These are phyloP conservation scores for Hypoxylon rickii DNA, from an alignment of 495 filamentous ascomycete genomes.

Conservation along the genomic window DNA sequence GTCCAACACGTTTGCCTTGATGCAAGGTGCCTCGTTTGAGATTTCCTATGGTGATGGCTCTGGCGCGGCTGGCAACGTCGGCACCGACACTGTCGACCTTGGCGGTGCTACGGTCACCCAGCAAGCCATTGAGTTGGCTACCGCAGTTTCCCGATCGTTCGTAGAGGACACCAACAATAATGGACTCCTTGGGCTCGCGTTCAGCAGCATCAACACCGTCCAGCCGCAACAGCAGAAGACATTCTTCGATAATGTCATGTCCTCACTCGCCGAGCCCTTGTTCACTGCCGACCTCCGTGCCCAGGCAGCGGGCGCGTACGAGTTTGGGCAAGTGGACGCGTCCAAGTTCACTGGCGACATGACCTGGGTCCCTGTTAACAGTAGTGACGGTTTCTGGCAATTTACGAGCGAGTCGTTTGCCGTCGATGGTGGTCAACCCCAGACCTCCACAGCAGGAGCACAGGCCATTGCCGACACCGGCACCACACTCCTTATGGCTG, in stretches of 20 bases:
- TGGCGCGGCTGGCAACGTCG: conserved; percentile 67
- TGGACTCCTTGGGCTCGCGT: conserved; percentile 80
- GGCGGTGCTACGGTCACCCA: conserved; percentile 68
- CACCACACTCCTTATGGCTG: conserved; percentile 72
- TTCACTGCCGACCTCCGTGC: conserved; percentile 73
- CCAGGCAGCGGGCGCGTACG: conserved; percentile 67
- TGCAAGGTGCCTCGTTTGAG: conserved; percentile 56
- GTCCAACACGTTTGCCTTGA: conserved; percentile 56
- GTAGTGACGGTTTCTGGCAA: conserved; percentile 74
- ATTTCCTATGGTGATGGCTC: conserved; percentile 79
- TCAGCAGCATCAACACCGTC: conserved; percentile 75
- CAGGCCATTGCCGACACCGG: conserved; percentile 75
- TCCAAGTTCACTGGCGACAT: conserved; percentile 67
- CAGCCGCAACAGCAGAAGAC: conserved; percentile 69
- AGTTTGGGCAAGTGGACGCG: conserved; percentile 74
- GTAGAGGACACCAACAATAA: conserved; percentile 63
- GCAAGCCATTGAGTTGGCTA: conserved; percentile 76
- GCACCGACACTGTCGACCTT: conserved; percentile 73
- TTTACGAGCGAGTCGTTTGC: conserved; percentile 63
- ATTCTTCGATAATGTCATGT: conserved; percentile 78
- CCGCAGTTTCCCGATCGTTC: conserved; percentile 65
- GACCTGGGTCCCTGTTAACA: conserved; percentile 66
- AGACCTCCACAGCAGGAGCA: conserved; percentile 42
- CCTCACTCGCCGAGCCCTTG: conserved; percentile 65
- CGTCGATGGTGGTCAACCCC: conserved; percentile 51